Conservation (phyloP, 1,284 basidiomycete genomes). For the Abortiporus biennis region DNA sequence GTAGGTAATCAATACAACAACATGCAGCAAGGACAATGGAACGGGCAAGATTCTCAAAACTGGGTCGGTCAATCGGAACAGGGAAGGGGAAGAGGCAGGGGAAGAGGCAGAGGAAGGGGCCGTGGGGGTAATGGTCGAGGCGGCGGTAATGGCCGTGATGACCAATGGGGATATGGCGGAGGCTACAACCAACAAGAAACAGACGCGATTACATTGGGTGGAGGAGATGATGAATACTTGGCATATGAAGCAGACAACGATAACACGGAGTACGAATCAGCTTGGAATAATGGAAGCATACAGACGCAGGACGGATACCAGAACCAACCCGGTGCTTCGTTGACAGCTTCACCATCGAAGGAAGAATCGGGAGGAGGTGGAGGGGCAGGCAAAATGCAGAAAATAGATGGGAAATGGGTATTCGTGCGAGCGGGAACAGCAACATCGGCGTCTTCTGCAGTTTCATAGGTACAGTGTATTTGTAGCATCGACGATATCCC, state of each 20-base stretch:
- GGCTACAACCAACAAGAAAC: slow-evolving; percentile 25
- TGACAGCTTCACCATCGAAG: slow-evolving; percentile 2
- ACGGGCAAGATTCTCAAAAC: slow-evolving; percentile 2
- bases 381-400: slow-evolving; percentile 56
- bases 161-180: slow-evolving; percentile 12
- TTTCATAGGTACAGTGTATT: slow-evolving; percentile 6
- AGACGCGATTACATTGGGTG: slow-evolving; percentile 53
- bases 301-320: not conserved
- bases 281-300: not conserved
- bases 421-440: slow-evolving; percentile 39
- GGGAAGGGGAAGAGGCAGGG: slow-evolving; percentile 14
- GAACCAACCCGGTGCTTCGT: not conserved
- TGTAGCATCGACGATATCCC: slow-evolving; percentile 11
- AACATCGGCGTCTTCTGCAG: slow-evolving; percentile 2
- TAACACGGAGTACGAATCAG: not conserved
- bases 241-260: slow-evolving; percentile 8
- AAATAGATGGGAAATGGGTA: slow-evolving; percentile 65
- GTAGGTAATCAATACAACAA: slow-evolving; percentile 11
- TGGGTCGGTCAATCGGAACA: slow-evolving; percentile 10
- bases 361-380: slow-evolving; percentile 17
- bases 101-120: slow-evolving; percentile 12
- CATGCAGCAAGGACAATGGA: slow-evolving; percentile 4
- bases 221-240: slow-evolving; percentile 24
- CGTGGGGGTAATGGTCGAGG: slow-evolving; percentile 19
- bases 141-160: slow-evolving; percentile 30